Evolutionary conservation across 805 yeast species (phyloP), one percentile per base, ranked within the genome.

Genomic region (Spencermartinsiella europaea): DNA sequence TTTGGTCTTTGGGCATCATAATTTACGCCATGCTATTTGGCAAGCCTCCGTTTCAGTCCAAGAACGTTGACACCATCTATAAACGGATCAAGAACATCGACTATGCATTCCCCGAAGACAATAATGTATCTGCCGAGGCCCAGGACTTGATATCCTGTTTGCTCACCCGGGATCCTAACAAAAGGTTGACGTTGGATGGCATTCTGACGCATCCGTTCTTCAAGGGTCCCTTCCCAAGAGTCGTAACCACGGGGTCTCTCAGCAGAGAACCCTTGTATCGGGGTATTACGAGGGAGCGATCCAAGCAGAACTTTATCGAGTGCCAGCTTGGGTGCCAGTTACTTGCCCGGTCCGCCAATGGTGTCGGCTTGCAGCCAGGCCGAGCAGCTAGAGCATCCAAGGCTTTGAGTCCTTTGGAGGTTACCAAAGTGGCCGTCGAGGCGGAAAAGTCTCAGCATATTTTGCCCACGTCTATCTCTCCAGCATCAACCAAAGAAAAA

Each of bases 1-100:
- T 89, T 50, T 93, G 99, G 99, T 95, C 99, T 7, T 80, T 89
- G 54, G 99, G 99, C 50, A 86, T 93, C 49, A 93, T 93, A 88
- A 75, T 93, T 73, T 93, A 83, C 62, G 97, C 99, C 5, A 75
- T 93, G 67, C 72, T 93, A 42, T 74, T 85, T 49, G 98, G 98
- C 33, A 89, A 88, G 65, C 99, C 99, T 12, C 99, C 99, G 1
- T 93, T 93, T 71, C 99, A 93, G 69, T 87, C 95, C 33, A 87
- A 88, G 61, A 96, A 90, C 63, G 96, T 93, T 39, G 83, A 88
- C 58, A 79, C 83, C 47, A 93, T 93, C 54, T 93, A 93, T 68
- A 95, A 88, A 61, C 78, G 96, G 68, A 93, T 93, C 64, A 88
- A 89, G 65, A 74, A 76, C 48, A 82, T 83, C 48, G 95, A 88